A percentile compares a stretch with the other conserved stretches of the same genome.
Conservation (phyloP, 2,329 filamentous ascomycete species). For the Fusarium napiforme region DNA sequence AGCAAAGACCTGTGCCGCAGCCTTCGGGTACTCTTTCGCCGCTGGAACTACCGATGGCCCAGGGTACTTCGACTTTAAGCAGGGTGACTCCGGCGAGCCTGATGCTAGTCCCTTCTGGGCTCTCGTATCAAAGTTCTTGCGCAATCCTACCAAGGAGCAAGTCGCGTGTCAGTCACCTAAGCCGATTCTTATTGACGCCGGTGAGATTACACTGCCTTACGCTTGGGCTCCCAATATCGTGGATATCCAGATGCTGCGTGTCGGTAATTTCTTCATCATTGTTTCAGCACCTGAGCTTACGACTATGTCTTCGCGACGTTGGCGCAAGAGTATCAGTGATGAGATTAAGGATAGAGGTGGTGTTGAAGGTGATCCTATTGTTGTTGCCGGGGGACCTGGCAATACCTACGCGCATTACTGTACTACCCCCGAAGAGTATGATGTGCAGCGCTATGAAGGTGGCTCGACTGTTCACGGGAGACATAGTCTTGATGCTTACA, state of each 20-base stretch:
- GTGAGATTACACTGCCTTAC: neutral
- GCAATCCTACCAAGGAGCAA: constrained; percentile 3
- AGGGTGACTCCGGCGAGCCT: neutral
- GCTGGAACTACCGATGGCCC: constrained; percentile 11
- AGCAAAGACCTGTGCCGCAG: neutral
- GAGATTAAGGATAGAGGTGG: neutral
- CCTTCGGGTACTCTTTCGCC: neutral
- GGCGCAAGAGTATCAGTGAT: constrained; percentile 1
- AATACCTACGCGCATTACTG: constrained; percentile 13
- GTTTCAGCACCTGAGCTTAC: neutral
- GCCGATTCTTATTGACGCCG: constrained; percentile 4
- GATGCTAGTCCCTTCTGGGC: constrained; percentile 11
- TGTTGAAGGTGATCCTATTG: neutral
- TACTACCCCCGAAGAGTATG: constrained; percentile 9
- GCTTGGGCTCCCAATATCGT: constrained; percentile 14
- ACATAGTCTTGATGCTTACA: constrained; percentile 4
- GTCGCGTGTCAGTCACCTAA: neutral
- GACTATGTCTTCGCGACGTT: constrained; percentile 8
- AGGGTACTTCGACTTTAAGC: constrained; percentile 15
- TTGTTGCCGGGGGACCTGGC: constrained; percentile 2
- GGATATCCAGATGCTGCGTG: constrained; percentile 8
- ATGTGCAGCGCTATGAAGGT: constrained; percentile 7
- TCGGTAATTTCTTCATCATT: constrained; percentile 8
- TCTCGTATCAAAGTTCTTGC: constrained; percentile 3
- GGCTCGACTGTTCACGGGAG: constrained; percentile 3